A percentile compares a stretch with the other conserved stretches of the same genome.
phyloP scores from a whole-genome alignment of 2,329 filamentous ascomycete genomes.

The Colletotrichum lini region DNA sequence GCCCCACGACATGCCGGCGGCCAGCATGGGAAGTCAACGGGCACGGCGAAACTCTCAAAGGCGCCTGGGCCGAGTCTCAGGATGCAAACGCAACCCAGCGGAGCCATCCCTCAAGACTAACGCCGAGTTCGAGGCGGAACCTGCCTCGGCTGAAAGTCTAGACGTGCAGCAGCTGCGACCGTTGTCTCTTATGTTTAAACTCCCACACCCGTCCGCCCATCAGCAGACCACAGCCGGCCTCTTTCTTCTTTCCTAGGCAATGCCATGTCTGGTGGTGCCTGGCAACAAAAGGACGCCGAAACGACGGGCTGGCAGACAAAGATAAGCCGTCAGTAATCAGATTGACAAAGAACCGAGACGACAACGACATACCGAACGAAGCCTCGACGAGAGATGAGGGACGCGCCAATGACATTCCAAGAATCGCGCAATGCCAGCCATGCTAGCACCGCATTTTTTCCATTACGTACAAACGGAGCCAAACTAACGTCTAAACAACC shows the following conservation, averaged over 20 bases:
- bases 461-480: constrained; percentile 43
- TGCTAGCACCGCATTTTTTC: constrained; percentile 38
- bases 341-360: constrained; percentile 35
- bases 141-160: constrained; percentile 35
- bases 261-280: background rate
- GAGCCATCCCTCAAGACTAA: constrained; percentile 11
- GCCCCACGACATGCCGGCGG: constrained; percentile 4
- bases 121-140: constrained; percentile 29
- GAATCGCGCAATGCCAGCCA: constrained; percentile 33
- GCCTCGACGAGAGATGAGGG: background rate
- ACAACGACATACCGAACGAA: no score
- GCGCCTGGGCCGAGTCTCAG: constrained; percentile 19
- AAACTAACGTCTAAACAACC: constrained; percentile 16
- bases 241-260: constrained; percentile 1
- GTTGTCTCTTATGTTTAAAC: constrained; percentile 7
- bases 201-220: constrained; percentile 10
- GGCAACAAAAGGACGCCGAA: constrained; percentile 15
- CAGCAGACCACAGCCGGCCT: constrained; percentile 22
- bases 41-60: constrained; percentile 16
- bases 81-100: constrained; percentile 26
- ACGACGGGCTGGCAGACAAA: constrained; percentile 11
- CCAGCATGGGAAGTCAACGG: constrained; percentile 6
- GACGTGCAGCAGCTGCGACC: constrained; percentile 27
- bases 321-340: constrained; percentile 18
- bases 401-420: constrained; percentile 28